Conservation (phyloP, 1,139 yeast species). For the Suhomyces wounanorum region DNA sequence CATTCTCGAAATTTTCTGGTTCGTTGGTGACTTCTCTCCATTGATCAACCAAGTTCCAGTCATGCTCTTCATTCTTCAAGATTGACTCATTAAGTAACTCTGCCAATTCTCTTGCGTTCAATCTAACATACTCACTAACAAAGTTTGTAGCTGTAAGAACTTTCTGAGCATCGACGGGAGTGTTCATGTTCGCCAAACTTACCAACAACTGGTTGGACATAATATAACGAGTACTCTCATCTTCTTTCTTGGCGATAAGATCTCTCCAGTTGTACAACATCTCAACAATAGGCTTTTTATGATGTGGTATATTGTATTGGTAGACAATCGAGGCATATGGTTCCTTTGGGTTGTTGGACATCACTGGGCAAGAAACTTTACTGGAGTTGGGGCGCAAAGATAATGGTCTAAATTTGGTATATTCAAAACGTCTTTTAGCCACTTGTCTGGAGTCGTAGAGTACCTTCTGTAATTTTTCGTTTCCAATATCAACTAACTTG, state of each 20-base stretch:
- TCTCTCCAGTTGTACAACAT: slow-evolving; percentile 86
- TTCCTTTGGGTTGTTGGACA: slow-evolving; percentile 47
- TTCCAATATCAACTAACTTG: slow-evolving; percentile 48
- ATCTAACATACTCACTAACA: slow-evolving; percentile 58
- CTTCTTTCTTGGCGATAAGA: slow-evolving; percentile 64
- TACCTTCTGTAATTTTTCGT: slow-evolving; percentile 58
- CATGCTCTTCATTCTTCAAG: slow-evolving; percentile 18
- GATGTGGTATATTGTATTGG: slow-evolving; percentile 65
- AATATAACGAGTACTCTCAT: slow-evolving; percentile 81
- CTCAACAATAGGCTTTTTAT: slow-evolving; percentile 58
- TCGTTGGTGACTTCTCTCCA: slow-evolving; percentile 19
- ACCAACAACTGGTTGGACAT: slow-evolving; percentile 83
- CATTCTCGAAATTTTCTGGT: slow-evolving; percentile 10
- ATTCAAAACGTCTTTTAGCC: slow-evolving; percentile 81
- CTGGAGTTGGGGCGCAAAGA: slow-evolving; percentile 19
- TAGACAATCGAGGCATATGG: slow-evolving; percentile 63
- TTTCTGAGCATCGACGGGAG: slow-evolving; percentile 61
- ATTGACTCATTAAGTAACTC: slow-evolving; percentile 47
- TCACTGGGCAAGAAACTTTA: slow-evolving; percentile 49
- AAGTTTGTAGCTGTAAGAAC: slow-evolving; percentile 54
- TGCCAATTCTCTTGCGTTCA: slow-evolving; percentile 59
- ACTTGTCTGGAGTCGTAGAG: slow-evolving; percentile 77
- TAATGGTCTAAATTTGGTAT: slow-evolving; percentile 59
- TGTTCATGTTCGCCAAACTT: slow-evolving; percentile 53
- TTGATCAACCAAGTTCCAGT: slow-evolving; percentile 29